phyloP scores from a whole-genome alignment of 495 filamentous ascomycete species.

The Penicillium angulare region DNA sequence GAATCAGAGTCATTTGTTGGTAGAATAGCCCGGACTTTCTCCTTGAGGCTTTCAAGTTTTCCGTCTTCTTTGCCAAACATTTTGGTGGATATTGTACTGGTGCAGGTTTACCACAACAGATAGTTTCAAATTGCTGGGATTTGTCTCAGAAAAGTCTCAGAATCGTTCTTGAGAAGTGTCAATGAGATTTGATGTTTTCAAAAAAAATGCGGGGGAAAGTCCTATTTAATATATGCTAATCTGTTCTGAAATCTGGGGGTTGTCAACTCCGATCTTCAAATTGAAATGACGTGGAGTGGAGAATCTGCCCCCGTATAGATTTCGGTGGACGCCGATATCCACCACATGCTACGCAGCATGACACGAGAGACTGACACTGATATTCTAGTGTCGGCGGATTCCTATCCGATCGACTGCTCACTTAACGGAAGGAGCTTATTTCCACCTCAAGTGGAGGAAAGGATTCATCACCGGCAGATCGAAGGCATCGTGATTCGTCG shows the following conservation, averaged over 20 bases:
- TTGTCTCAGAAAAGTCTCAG: neutral
- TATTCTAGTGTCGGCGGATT: neutral
- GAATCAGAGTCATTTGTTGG: conserved; percentile 4
- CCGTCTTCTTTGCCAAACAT: conserved; percentile 7
- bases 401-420: neutral
- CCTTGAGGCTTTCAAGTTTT: conserved; percentile 11
- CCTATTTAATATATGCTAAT: neutral
- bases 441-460: neutral
- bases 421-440: neutral
- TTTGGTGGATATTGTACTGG: neutral
- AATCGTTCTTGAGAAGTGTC: neutral
- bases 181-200: neutral
- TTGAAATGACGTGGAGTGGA: neutral
- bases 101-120: neutral
- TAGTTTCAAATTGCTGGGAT: neutral
- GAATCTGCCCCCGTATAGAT: neutral
- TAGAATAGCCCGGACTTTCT: conserved; percentile 12
- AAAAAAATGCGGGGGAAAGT: neutral
- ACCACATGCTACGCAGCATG: neutral
- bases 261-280: neutral
- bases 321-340: conserved; percentile 12
- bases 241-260: neutral
- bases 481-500: neutral
- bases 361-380: too few species aligned
- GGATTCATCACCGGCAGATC: neutral